Percentiles rank a stretch among this genome's conserved stretches.
Conservation (phyloP, 1,284 basidiomycete genomes). For the Inonotus hispidus region DNA sequence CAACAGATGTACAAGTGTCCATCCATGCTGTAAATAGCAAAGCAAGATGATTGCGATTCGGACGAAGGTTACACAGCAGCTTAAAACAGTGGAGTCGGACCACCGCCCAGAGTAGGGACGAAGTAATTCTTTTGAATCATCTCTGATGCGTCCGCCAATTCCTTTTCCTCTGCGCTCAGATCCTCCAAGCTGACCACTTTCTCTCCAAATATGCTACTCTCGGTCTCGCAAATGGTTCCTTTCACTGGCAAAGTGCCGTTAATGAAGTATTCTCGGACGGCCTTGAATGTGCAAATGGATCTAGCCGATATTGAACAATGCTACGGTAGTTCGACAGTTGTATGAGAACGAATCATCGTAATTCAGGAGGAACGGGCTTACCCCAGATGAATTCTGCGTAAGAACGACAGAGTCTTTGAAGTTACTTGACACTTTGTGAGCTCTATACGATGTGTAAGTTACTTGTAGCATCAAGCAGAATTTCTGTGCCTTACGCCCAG, state of each 20-base stretch:
- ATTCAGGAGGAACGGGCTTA: slow-evolving; percentile 6
- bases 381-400: slow-evolving; percentile 22
- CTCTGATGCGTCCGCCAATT: not conserved
- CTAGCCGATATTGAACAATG: slow-evolving; percentile 19
- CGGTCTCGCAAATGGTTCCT: slow-evolving; percentile 17
- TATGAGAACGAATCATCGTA: not conserved
- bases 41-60: too few relatives aligned
- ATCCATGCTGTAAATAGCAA: too few relatives aligned
- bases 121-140: slow-evolving; percentile 12
- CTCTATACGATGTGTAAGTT: slow-evolving; percentile 12
- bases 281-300: slow-evolving; percentile 19
- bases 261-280: slow-evolving; percentile 18
- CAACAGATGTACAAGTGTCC: too few relatives aligned
- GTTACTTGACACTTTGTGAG: slow-evolving; percentile 20
- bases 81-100: not conserved
- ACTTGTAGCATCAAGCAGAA: not conserved
- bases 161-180: too few relatives aligned
- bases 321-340: not conserved
- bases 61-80: too few relatives aligned
- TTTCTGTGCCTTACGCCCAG: not conserved
- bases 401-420: slow-evolving; percentile 23
- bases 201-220: slow-evolving; percentile 14
- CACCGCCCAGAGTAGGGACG: not conserved
- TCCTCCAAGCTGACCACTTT: not conserved
- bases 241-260: slow-evolving; percentile 18